Evolutionary conservation across 202 grass and related monocot species (phyloP).

Genomic region (Hordeum pubiflorum): DNA sequence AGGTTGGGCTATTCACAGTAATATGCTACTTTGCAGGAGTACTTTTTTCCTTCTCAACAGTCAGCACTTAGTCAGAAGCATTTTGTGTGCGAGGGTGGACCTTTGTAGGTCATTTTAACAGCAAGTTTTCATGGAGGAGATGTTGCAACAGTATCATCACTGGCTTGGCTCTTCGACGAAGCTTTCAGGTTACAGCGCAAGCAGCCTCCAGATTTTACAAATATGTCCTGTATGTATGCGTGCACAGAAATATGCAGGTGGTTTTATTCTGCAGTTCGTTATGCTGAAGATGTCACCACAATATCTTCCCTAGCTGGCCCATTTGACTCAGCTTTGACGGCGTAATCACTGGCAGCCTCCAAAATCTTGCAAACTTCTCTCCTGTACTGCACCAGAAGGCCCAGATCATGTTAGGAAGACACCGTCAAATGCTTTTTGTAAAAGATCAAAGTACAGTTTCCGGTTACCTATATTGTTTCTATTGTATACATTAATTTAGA

Average conservation of each 20-base stretch:
- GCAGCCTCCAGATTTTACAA: conserved; percentile 27
- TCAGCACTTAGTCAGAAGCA: not conserved
- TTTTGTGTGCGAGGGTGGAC: conserved; percentile 8
- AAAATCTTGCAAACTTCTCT: conserved; percentile 79
- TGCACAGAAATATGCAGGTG: not conserved
- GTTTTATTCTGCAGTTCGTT: conserved; percentile 20
- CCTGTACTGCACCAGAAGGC: conserved; percentile 58
- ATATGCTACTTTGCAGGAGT: conserved; percentile 6
- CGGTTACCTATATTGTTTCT: not conserved
- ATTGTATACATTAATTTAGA: conserved; percentile 1
- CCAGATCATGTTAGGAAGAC: conserved; percentile 22
- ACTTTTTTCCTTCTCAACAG: not conserved
- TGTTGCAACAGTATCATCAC: conserved; percentile 7
- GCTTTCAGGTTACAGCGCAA: conserved; percentile 36
- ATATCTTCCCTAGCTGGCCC: conserved; percentile 27
- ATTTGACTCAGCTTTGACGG: conserved; percentile 36
- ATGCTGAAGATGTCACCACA: conserved; percentile 33
- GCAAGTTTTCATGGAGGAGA: conserved; percentile 12
- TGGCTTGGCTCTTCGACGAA: conserved; percentile 7
- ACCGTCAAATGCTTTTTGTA: conserved; percentile 15
- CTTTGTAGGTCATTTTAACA: not conserved
- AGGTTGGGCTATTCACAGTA: conserved; percentile 17
- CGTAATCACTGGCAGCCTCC: conserved; percentile 49
- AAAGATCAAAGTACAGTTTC: conserved; percentile 10
- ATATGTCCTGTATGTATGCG: conserved; percentile 48